Conservation (phyloP, 2,329 filamentous ascomycete genomes). For the Dendryphion nanum region DNA sequence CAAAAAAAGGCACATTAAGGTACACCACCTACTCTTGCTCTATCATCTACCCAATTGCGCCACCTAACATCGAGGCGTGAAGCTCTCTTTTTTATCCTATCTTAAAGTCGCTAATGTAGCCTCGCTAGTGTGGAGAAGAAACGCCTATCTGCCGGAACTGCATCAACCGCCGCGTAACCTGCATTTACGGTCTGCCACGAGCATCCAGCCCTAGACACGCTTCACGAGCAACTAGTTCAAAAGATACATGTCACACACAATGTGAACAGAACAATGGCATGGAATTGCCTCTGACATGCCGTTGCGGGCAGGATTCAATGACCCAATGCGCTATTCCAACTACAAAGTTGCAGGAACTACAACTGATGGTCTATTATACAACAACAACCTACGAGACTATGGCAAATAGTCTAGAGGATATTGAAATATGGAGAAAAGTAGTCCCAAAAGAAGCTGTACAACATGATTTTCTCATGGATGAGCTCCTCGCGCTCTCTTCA, state of each 20-base stretch:
- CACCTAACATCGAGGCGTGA: background rate
- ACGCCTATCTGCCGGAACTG: slow-evolving; percentile 3
- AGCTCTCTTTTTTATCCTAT: background rate
- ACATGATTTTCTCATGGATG: slow-evolving; percentile 10
- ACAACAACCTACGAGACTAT: slow-evolving; percentile 3
- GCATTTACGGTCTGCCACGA: slow-evolving; percentile 1
- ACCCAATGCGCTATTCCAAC: background rate
- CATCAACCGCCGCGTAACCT: background rate
- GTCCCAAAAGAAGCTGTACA: slow-evolving; percentile 8
- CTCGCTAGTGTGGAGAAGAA: slow-evolving; percentile 6
- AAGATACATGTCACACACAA: too few species aligned
- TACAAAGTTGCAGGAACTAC: slow-evolving; percentile 2
- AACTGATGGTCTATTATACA: slow-evolving; percentile 3
- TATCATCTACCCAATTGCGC: too few species aligned
- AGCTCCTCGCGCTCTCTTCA: slow-evolving; percentile 8
- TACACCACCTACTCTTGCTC: background rate
- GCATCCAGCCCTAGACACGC: background rate
- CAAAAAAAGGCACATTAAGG: background rate
- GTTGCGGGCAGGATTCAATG: background rate
- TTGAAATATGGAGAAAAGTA: slow-evolving; percentile 4
- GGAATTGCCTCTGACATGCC: background rate
- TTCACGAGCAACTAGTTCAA: background rate
- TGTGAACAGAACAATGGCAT: background rate
- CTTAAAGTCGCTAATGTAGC: background rate
- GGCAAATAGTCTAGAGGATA: slow-evolving; percentile 1